Evolutionary conservation across 1,284 basidiomycete species (phyloP).

Genomic region (Caloboletus firmus): DNA sequence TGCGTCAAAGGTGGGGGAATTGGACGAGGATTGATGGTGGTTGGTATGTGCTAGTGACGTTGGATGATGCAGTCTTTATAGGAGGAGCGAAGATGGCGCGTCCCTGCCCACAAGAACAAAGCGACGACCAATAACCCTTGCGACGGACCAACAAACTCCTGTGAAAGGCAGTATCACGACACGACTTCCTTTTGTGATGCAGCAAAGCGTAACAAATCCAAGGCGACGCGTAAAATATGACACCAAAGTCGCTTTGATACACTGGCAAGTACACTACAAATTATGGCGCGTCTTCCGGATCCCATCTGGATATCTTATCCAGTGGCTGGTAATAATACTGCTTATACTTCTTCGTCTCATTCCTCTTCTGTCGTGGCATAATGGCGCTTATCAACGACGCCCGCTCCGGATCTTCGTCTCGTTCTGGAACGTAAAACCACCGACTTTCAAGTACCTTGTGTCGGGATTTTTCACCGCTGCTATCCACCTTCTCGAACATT

Average conservation of each 20-base stretch:
- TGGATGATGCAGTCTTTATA: slow-evolving; percentile 19
- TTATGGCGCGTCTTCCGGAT: slow-evolving; percentile 53
- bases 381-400: slow-evolving; percentile 62
- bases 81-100: background rate
- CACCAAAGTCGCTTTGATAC: slow-evolving; percentile 24
- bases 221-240: background rate
- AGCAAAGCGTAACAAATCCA: background rate
- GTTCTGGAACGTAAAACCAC: slow-evolving; percentile 76
- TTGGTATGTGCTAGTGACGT: background rate
- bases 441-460: slow-evolving; percentile 57
- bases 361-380: slow-evolving; percentile 73
- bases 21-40: background rate
- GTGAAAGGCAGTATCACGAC: slow-evolving; percentile 17
- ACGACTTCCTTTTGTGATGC: slow-evolving; percentile 13
- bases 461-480: slow-evolving; percentile 51
- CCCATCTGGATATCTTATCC: slow-evolving; percentile 62
- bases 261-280: slow-evolving; percentile 2
- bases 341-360: slow-evolving; percentile 75
- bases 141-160: slow-evolving; percentile 14
- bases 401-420: slow-evolving; percentile 66
- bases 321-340: slow-evolving; percentile 77
- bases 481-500: slow-evolving; percentile 71
- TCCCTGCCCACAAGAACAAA: slow-evolving; percentile 19
- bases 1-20: background rate
- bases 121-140: slow-evolving; percentile 4